Evolutionary conservation across 1,284 basidiomycete genomes (phyloP).

Genomic region (Volvariella surrecta): DNA sequence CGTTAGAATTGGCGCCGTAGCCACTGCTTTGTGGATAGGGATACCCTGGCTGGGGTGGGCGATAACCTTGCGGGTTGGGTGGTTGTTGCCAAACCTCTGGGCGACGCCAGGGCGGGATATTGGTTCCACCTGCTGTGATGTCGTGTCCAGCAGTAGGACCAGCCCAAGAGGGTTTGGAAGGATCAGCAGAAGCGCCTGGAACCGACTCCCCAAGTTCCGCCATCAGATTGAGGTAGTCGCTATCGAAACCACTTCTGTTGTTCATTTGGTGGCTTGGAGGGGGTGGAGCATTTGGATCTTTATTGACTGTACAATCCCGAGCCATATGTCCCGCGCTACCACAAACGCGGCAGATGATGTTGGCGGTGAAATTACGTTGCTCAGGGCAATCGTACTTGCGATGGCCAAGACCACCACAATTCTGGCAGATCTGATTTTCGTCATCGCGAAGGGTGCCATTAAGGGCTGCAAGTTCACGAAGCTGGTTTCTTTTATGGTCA

Average conservation of each 20-base stretch:
- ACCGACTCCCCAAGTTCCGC: conserved; percentile 89
- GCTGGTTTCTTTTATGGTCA: conserved; percentile 98
- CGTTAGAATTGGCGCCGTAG: conserved; percentile 26
- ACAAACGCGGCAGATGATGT: conserved; percentile 95
- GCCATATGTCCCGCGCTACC: conserved; percentile 96
- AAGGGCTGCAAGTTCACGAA: conserved; percentile 94
- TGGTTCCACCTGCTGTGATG: conserved; percentile 71
- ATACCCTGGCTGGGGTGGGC: conserved; percentile 42
- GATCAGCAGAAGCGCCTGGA: conserved; percentile 48
- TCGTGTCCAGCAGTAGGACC: conserved; percentile 57
- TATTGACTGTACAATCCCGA: conserved; percentile 86
- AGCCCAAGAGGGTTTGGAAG: conserved; percentile 50
- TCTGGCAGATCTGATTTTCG: conserved; percentile 99
- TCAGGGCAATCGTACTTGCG: conserved; percentile 97
- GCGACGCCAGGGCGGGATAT: conserved; percentile 80
- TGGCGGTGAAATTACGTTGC: conserved; percentile 94
- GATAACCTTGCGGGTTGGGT: conserved; percentile 42
- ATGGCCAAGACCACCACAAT: conserved; percentile 91
- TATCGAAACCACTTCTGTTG: conserved; percentile 78
- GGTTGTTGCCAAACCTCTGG: conserved; percentile 75
- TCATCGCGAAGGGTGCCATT: conserved; percentile 99
- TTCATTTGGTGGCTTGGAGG: conserved; percentile 29
- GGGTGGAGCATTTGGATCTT: conserved; percentile 55
- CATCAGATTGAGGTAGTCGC: conserved; percentile 96
- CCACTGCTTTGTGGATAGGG: conserved; percentile 27